phyloP scores from a whole-genome alignment of 495 filamentous ascomycete species.

The Penicillium cinerascens region DNA sequence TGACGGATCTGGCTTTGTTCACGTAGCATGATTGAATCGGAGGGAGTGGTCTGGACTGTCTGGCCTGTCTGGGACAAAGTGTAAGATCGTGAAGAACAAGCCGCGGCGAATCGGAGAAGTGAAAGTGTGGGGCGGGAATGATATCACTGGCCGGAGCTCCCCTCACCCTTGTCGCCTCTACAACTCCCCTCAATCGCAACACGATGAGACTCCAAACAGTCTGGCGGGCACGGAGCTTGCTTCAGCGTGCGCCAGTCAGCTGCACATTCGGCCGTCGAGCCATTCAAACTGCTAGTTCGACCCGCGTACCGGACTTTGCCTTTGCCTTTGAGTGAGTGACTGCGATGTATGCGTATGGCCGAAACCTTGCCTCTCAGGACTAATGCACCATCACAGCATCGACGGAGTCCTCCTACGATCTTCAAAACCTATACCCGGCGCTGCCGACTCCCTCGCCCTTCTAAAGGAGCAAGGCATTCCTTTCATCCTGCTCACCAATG shows the following conservation, averaged over 20 bases:
- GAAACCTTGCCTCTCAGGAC: neutral
- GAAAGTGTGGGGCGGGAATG: slow-evolving; percentile 5
- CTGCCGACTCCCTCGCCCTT: slow-evolving; percentile 65
- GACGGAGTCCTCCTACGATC: slow-evolving; percentile 94
- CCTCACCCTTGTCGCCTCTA: slow-evolving; percentile 1
- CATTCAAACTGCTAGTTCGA: slow-evolving; percentile 32
- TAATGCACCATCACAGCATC: slow-evolving; percentile 54
- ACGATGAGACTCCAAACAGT: slow-evolving; percentile 27
- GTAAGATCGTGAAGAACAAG: neutral
- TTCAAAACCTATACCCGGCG: slow-evolving; percentile 74
- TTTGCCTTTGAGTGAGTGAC: slow-evolving; percentile 79
- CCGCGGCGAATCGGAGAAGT: slow-evolving; percentile 6
- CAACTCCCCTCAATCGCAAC: neutral
- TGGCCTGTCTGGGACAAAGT: neutral
- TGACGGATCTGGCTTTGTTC: neutral
- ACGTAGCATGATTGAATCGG: neutral
- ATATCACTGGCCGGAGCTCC: slow-evolving; percentile 14
- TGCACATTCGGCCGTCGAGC: slow-evolving; percentile 19
- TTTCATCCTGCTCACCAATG: slow-evolving; percentile 86
- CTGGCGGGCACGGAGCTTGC: slow-evolving; percentile 30
- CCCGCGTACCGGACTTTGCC: slow-evolving; percentile 58
- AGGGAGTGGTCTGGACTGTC: neutral
- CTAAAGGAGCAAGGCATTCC: slow-evolving; percentile 70
- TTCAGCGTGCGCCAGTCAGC: slow-evolving; percentile 22
- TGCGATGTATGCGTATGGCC: slow-evolving; percentile 14